These are phyloP conservation scores for Trichoderma atrobrunneum DNA, from an alignment of 2,329 filamentous ascomycete genomes.

Conservation along the genomic window DNA sequence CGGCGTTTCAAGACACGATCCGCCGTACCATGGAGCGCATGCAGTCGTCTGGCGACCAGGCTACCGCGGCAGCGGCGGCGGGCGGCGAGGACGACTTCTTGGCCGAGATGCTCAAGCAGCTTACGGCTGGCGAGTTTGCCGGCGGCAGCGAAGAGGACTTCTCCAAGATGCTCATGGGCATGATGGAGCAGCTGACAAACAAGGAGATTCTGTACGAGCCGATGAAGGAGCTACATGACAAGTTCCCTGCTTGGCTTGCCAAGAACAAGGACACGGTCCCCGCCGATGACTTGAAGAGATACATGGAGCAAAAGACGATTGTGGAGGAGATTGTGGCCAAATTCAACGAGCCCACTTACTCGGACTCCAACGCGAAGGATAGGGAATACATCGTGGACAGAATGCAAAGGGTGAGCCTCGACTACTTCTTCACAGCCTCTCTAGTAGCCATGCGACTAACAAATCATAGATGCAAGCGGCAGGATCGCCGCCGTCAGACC, in stretches of 20 bases:
- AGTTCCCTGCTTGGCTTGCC: conserved; percentile 86
- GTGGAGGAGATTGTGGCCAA: conserved; percentile 84
- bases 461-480: conserved; percentile 86
- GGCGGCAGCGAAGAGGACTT: conserved; percentile 75
- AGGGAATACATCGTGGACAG: conserved; percentile 91
- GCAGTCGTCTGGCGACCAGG: conserved; percentile 82
- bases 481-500: conserved; percentile 83
- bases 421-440: background rate
- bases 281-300: conserved; percentile 72
- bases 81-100: conserved; percentile 74
- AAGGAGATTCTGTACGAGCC: conserved; percentile 98
- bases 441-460: background rate
- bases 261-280: conserved; percentile 67
- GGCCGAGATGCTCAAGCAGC: conserved; percentile 87
- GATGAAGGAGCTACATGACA: conserved; percentile 94
- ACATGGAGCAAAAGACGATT: conserved; percentile 73
- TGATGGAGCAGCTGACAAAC: conserved; percentile 99
- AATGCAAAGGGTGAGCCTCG: conserved; percentile 82
- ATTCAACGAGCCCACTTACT: conserved; percentile 80
- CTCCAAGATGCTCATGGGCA: conserved; percentile 89
- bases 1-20: conserved; percentile 86
- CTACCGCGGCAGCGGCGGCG: conserved; percentile 71
- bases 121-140: conserved; percentile 60
- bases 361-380: conserved; percentile 76
- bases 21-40: conserved; percentile 93